Conservation (phyloP, 345 rosid genomes). For the Brassica cretica region DNA sequence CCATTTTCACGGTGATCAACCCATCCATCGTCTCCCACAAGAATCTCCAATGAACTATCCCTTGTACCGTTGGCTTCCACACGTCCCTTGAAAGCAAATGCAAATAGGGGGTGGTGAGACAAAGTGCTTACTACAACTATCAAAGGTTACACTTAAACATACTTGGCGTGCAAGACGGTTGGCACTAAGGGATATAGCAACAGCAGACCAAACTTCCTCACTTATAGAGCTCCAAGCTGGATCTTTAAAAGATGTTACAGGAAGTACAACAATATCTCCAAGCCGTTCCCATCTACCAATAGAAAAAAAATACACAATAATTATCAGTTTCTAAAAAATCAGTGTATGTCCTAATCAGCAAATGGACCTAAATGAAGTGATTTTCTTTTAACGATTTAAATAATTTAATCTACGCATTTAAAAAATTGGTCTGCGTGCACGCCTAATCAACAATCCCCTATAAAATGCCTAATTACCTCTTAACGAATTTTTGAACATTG, state of each 20-base stretch:
- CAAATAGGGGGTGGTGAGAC: background rate
- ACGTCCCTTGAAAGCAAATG: slow-evolving; percentile 56
- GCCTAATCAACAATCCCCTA: too few species aligned
- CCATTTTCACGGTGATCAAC: slow-evolving; percentile 88
- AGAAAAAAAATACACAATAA: slow-evolving; percentile 11
- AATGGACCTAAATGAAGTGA: background rate
- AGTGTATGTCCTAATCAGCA: background rate
- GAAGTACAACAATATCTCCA: slow-evolving; percentile 71
- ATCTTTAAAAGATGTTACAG: slow-evolving; percentile 73
- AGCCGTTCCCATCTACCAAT: slow-evolving; percentile 80
- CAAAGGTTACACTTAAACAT: slow-evolving; percentile 22
- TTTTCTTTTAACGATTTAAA: background rate
- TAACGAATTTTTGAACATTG: too few species aligned
- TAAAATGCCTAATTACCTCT: background rate
- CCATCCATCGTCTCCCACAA: slow-evolving; percentile 88
- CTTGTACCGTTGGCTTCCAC: slow-evolving; percentile 77
- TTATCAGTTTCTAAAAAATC: background rate
- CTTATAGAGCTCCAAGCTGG: slow-evolving; percentile 67
- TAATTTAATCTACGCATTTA: too few species aligned
- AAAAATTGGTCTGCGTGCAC: too few species aligned
- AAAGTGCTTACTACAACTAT: background rate
- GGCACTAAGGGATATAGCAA: slow-evolving; percentile 64
- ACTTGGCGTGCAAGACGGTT: slow-evolving; percentile 83
- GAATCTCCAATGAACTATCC: slow-evolving; percentile 81
- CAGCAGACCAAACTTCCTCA: slow-evolving; percentile 69